Evolutionary conservation across 2,329 filamentous ascomycete genomes (phyloP), one percentile per base, ranked within the genome.

Genomic region (Cercospora sesami): DNA sequence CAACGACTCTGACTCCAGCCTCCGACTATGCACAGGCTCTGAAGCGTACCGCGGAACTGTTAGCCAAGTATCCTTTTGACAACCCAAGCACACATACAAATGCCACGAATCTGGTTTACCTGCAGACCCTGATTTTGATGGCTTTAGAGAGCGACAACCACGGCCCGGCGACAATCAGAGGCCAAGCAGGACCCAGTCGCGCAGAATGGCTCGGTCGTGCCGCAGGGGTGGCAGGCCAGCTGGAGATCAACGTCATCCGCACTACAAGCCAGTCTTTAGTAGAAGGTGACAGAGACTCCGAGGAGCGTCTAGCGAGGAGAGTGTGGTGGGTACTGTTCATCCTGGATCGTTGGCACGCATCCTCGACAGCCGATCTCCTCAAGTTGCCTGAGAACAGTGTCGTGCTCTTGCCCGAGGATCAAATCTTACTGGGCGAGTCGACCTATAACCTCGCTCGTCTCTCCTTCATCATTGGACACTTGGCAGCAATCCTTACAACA

Each of bases 321-420:
- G 85, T 89, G 18, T 93, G 90, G 90, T 92, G 89, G 88, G 86
- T 87, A 14, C 80, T 93, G 36, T 85, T 92, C 57, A 84, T 90
- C 70, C 85, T 93, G 70, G 90, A 93, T 74, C 86, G 90, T 16
- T 93, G 89, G 89, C 87, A 91, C 75, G 88, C 90, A 4, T 85
- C 88, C n/a, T 88, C 87, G 23, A 89, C 86, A 4, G 87, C 86
- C 12, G 87, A 85, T 69, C 87, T 89, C 3, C 74, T 87, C 12
- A 82, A 89, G 67, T 87, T 93, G 66, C 86, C 86, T 1, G 86
- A 90, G 71, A 84, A 86, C 68, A 87, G 83, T 63, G 84, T 89
- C 6, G 84, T 90, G 14, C 80, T 90, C 26, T 81, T 86, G 5
- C 84, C 85, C 0, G 87, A 87, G 58, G 83, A 93, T 66, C 84